Base-by-base conservation (phyloP, 768 basidiomycete genomes). In the Russula dissimulans region DNA sequence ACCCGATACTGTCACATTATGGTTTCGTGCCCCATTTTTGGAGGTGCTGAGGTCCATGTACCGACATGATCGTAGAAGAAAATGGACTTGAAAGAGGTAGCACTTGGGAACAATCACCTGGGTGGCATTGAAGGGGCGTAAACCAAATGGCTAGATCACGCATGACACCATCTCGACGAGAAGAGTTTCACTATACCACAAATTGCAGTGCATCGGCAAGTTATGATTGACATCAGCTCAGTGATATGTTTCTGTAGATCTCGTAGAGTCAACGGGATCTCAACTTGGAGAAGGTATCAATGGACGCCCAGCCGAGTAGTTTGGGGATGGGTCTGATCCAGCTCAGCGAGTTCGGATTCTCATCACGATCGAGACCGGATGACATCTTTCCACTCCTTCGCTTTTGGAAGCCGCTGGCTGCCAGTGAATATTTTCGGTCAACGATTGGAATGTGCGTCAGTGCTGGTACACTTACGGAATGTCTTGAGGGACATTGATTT, bases 401-500 rank as follows among this genome's bases (percentile, higher is more conserved):
- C 66, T 48, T 65, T 68, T 49, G 67, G 67, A 22, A 68, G 59
- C 36, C 39, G 57, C 39, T 64, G 65, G 38, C 67, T 68, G 58
- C 10, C 44, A 45, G 47, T 39, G 29, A 46, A 26, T 26, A 26
- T 26, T 26, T 15, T 55, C 32, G 41, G 26, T 45, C 36, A 41
- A 47, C 12, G 17, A 8, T 44, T 22, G 43, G 10, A 22, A 10
- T 15, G 26, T n/a, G 15, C 4, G 45, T 26, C 34, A 55, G 42
- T 15, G 29, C 22, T 22, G 29, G 41, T 18, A 41, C 4, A 17
- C 60, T 6, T 56, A 66, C 63, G 44, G 10, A 41, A 60, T 31
- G 17, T 61, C 56, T n/a, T 3, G 5, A 45, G 81, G 81, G 43
- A 85, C 69, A 61, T 79, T 75, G 5, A 88, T 76, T 67, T 80